A percentile compares a stretch with the other conserved stretches of the same genome.
These are phyloP conservation scores for Sphaerulina populicola DNA, from an alignment of 2,329 filamentous ascomycete species.

Conservation along the genomic window DNA sequence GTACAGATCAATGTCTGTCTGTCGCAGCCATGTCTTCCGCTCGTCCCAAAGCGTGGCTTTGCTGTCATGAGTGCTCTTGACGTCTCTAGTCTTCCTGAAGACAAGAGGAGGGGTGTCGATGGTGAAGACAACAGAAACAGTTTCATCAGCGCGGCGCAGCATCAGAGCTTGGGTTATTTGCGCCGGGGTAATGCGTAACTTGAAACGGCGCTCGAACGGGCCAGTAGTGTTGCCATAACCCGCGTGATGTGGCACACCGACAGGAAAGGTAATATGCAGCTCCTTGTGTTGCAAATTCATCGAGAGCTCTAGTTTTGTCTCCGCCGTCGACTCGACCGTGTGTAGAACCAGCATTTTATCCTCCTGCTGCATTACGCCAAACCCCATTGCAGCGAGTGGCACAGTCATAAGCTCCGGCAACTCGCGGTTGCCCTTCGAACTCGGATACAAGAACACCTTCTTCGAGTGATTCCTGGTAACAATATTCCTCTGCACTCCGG, in stretches of 20 bases:
- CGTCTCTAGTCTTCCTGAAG: conserved; percentile 21
- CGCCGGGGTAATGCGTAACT: conserved; percentile 21
- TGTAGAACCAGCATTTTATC: conserved; percentile 54
- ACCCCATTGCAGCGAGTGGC: conserved; percentile 41
- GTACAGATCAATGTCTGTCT: conserved; percentile 52
- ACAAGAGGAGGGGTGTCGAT: conserved; percentile 32
- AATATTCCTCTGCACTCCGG: conserved; percentile 1
- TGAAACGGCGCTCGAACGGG: conserved; percentile 14
- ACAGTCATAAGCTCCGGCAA: conserved; percentile 20
- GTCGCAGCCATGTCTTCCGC: conserved; percentile 52
- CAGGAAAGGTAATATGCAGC: conserved; percentile 40
- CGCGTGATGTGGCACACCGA: not conserved
- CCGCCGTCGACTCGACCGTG: conserved; percentile 30
- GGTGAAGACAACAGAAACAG: conserved; percentile 30
- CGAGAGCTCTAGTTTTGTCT: conserved; percentile 30
- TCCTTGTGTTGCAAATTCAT: conserved; percentile 40
- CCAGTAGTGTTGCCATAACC: not conserved
- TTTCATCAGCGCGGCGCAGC: conserved; percentile 20
- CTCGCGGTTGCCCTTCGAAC: conserved; percentile 1
- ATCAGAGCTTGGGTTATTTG: conserved; percentile 16
- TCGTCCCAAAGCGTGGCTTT: conserved; percentile 46
- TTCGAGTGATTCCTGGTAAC: conserved; percentile 8
- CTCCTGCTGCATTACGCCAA: conserved; percentile 52
- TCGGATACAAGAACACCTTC: conserved; percentile 3
- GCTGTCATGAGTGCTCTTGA: conserved; percentile 35